Percentiles rank a stretch among this genome's conserved stretches.
phyloP scores from a whole-genome alignment of 2,329 filamentous ascomycete genomes.

The Aspergillus japonicus region DNA sequence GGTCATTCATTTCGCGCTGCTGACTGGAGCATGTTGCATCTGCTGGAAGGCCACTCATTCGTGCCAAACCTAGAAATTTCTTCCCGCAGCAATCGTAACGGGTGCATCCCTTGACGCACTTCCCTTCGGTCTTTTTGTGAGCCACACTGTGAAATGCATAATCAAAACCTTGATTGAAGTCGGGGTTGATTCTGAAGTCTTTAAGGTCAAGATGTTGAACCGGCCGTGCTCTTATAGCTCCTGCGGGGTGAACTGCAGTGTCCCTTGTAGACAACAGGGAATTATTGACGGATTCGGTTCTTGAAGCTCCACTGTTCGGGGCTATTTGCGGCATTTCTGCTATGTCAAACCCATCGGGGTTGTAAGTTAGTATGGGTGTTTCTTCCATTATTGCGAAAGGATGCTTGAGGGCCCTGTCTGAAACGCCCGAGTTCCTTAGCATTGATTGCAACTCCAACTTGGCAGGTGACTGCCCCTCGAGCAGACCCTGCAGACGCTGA shows the following conservation, averaged over 20 bases:
- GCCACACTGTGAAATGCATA: constrained; percentile 75
- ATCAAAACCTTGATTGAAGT: constrained; percentile 66
- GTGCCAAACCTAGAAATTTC: constrained; percentile 66
- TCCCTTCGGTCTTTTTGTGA: constrained; percentile 66
- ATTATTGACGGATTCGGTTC: neutral
- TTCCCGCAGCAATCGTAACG: constrained; percentile 74
- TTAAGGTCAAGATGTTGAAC: constrained; percentile 59
- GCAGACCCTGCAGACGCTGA: constrained; percentile 33
- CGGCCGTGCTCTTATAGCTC: constrained; percentile 58
- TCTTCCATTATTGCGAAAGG: neutral
- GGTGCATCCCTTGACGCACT: constrained; percentile 71
- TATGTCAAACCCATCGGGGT: neutral
- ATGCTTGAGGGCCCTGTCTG: constrained; percentile 4
- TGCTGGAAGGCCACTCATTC: constrained; percentile 34
- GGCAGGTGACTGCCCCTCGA: constrained; percentile 29
- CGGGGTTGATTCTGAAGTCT: constrained; percentile 81
- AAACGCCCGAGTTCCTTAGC: neutral
- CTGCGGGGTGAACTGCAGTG: constrained; percentile 22
- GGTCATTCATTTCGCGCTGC: constrained; percentile 29
- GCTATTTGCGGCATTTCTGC: neutral
- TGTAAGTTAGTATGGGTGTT: neutral
- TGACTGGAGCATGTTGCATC: constrained; percentile 16
- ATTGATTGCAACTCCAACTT: constrained; percentile 20
- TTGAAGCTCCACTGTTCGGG: neutral
- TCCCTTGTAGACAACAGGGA: neutral